Base-by-base conservation (phyloP, 2,329 filamentous ascomycete species). In the Zasmidium citrigriseum region DNA sequence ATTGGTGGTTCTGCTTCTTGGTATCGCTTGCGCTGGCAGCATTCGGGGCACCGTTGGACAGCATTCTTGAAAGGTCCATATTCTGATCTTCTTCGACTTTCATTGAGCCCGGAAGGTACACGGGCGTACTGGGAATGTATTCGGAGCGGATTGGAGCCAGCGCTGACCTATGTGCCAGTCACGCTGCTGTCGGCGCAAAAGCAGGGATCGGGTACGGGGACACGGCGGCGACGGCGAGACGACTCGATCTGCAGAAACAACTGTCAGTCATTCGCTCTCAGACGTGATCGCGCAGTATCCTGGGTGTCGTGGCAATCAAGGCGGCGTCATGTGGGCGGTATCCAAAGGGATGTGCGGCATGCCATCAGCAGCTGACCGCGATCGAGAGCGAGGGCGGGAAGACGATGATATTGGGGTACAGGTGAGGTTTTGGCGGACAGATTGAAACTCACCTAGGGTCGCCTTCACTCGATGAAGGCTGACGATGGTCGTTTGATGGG, bases 61-160 rank as follows among this genome's bases (percentile, higher is more conserved):
- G 58, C 60, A 75, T 73, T 58, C 68, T 72, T 24, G 70, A 71
- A 55, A 75, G 63, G 60, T 76, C 71, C 74, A 76, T 76, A 34
- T 53, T 51, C 45, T 20, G 21, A 50, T 55, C 57, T 50, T 58
- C 57, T 44, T 38, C 14, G 45, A 59, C 46, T 60, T 54, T 46
- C 53, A 38, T 50, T 46, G 29, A 24, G 34, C 51, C 46, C 22
- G 24, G 16, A 58, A 22, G 54, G 55, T 62, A 49, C 29, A 49
- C 23, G 22, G 21, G 45, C 58, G 50, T 64, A 49, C 62, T 52
- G 46, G 20, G 60, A 51, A n/a, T 21, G 59, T 60, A 34, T 59
- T 45, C 16, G 55, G 51, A 29, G 27, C 52, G 44, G 51, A 57
- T 57, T 50, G 59, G 50, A 16, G 29, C 20, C 47, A 48, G 34